Evolutionary conservation across 2,329 filamentous ascomycete species (phyloP).

Genomic region (Ascochyta pisi): DNA sequence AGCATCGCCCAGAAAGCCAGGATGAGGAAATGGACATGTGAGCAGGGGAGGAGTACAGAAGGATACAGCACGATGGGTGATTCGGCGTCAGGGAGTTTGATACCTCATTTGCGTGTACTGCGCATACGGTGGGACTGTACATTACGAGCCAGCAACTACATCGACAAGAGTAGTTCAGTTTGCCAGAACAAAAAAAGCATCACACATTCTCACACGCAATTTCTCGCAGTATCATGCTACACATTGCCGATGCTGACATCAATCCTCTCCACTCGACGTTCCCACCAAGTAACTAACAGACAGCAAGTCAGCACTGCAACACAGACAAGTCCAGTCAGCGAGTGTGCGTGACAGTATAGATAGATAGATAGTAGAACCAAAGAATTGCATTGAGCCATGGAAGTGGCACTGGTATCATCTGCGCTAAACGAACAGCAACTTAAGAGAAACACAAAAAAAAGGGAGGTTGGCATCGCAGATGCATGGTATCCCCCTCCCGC

Average conservation of each 20-base stretch:
- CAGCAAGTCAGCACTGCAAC: neutral
- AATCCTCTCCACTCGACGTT: too few species aligned
- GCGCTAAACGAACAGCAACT: slow-evolving; percentile 1
- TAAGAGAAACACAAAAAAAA: neutral
- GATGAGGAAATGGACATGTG: neutral
- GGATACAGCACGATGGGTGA: slow-evolving; percentile 4
- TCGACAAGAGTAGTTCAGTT: neutral
- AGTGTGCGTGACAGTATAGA: too few species aligned
- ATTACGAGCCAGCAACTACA: slow-evolving; percentile 10
- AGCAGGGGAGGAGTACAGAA: neutral
- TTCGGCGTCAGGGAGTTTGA: slow-evolving; percentile 27
- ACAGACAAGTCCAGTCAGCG: too few species aligned
- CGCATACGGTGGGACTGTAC: slow-evolving; percentile 23
- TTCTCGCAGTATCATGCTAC: neutral
- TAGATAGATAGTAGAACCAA: too few species aligned
- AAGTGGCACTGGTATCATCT: slow-evolving; percentile 16
- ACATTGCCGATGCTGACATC: too few species aligned
- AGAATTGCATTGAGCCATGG: slow-evolving; percentile 6
- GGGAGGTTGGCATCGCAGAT: neutral
- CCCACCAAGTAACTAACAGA: neutral
- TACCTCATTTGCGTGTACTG: slow-evolving; percentile 20
- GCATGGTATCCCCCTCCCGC: too few species aligned
- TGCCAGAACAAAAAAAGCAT: neutral
- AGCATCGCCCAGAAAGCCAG: neutral
- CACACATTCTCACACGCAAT: neutral